Conservation (phyloP, 2,329 filamentous ascomycete genomes). For the Dactylellina cionopaga region DNA sequence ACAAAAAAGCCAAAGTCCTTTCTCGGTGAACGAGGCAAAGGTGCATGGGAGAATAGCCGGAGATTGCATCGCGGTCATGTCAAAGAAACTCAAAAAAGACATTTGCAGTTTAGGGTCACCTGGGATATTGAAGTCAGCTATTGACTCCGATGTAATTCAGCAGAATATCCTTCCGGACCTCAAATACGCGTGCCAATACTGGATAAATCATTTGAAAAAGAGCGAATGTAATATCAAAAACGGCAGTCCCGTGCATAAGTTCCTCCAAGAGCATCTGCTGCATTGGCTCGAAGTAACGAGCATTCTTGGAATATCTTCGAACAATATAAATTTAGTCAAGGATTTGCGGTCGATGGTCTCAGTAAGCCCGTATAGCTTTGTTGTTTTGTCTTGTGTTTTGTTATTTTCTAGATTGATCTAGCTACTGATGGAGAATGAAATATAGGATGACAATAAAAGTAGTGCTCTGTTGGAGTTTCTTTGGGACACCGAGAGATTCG, state of each 20-base stretch:
- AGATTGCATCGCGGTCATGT: conserved; percentile 61
- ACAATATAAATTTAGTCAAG: neutral
- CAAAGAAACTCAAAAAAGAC: conserved; percentile 58
- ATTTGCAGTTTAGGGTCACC: conserved; percentile 59
- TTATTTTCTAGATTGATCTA: neutral
- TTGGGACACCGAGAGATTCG: conserved; percentile 10
- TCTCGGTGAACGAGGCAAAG: conserved; percentile 61
- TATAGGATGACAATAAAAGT: neutral
- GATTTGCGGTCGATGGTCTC: neutral
- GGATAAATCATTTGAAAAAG: conserved; percentile 11
- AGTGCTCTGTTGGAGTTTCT: neutral
- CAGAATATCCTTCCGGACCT: conserved; percentile 57
- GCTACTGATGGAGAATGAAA: neutral
- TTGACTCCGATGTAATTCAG: conserved; percentile 55
- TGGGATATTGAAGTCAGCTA: conserved; percentile 55
- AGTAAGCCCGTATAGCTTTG: neutral
- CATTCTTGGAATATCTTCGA: conserved; percentile 1
- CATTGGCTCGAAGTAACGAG: conserved; percentile 30
- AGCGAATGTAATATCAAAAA: neutral
- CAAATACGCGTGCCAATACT: conserved; percentile 55
- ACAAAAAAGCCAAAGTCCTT: conserved; percentile 55
- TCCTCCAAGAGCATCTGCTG: conserved; percentile 18
- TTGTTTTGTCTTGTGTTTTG: neutral
- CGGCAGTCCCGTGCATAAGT: neutral
- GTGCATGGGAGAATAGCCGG: conserved; percentile 58